Base-by-base conservation (phyloP, 169 alveolate genomes). In the Babesia ovis region DNA sequence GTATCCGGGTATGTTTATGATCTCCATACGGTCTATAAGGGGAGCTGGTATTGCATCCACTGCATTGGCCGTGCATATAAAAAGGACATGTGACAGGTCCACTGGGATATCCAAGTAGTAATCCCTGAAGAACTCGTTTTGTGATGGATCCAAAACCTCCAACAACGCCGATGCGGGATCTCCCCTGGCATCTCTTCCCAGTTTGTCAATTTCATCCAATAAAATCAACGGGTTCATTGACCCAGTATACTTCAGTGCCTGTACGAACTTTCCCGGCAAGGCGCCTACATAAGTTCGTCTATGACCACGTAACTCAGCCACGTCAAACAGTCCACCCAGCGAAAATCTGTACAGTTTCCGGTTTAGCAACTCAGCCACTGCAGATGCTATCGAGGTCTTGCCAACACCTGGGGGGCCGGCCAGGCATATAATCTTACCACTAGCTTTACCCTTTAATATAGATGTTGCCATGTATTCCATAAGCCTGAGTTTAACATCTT, bases 361-460 rank as follows among this genome's bases (percentile, higher is more conserved):
- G 56, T 91, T 86, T 50, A 96, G 70, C n/a, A 97, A 90, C 54
- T 92, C 80, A 16, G 98, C 95, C 34, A 96, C 91, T 4, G 96
- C 81, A 61, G 88, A 91, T 27, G 96, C 98, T n/a, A 96, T 90
- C 39, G 97, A 91, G 3, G 99, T 96, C 88, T 96, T 96, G 9
- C 99, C 99, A 23, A 92, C 97, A 12, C 99, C 99, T 2, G 99
- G 99, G 20, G 97, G 98, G 3, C 99, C 99, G 31, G 92, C 94
- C 37, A 96, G 90, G 68, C 98, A 95, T 12, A 96, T 80, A 29
- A 95, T 95, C 83, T 95, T 95, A 11, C 98, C 98, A 51, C 91
- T 94, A 2, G 92, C 77, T 27, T 60, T 60, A 46, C 86, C 91
- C 50, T 74, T 76, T 45, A 85, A 75, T 37, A 77, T 81, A 16